A percentile compares a stretch with the other conserved stretches of the same genome.
Evolutionary conservation across 805 yeast species (phyloP).

Genomic region (Candida ficus): DNA sequence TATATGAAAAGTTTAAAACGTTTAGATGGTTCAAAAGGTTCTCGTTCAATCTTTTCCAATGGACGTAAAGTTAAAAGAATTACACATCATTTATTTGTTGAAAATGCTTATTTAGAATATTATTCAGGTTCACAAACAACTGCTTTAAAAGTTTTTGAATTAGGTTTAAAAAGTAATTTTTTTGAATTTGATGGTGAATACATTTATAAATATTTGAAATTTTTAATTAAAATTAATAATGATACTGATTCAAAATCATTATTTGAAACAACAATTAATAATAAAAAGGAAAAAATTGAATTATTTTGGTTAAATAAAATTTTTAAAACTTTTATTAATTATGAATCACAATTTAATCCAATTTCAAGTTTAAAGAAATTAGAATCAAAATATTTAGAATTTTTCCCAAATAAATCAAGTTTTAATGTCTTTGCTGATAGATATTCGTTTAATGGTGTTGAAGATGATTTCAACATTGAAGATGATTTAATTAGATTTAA

Average conservation of each 20-base stretch:
- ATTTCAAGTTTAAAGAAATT: slow-evolving; percentile 59
- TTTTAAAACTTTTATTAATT: slow-evolving; percentile 54
- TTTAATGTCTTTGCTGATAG: slow-evolving; percentile 33
- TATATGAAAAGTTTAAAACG: slow-evolving; percentile 72
- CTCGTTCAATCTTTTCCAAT: slow-evolving; percentile 64
- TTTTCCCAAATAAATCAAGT: slow-evolving; percentile 55
- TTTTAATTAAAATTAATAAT: slow-evolving; percentile 62
- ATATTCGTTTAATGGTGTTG: slow-evolving; percentile 27
- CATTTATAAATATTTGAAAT: slow-evolving; percentile 64
- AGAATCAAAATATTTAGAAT: slow-evolving; percentile 58
- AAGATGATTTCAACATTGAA: slow-evolving; percentile 12
- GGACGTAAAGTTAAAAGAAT: slow-evolving; percentile 51
- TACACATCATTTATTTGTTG: slow-evolving; percentile 74
- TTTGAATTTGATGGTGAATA: slow-evolving; percentile 52
- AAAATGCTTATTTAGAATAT: slow-evolving; percentile 77
- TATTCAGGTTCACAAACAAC: slow-evolving; percentile 52
- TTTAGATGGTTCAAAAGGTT: slow-evolving; percentile 59
- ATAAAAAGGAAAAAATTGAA: slow-evolving; percentile 25
- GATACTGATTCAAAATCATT: slow-evolving; percentile 70
- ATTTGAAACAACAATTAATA: slow-evolving; percentile 71
- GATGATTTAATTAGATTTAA: slow-evolving; percentile 23
- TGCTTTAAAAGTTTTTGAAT: slow-evolving; percentile 71
- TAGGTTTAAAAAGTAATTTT: slow-evolving; percentile 58
- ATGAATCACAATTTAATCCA: slow-evolving; percentile 69
- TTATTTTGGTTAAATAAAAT: slow-evolving; percentile 38